Evolutionary conservation across 768 basidiomycete genomes (phyloP).

Genomic region (Rubroboletus satanas): DNA sequence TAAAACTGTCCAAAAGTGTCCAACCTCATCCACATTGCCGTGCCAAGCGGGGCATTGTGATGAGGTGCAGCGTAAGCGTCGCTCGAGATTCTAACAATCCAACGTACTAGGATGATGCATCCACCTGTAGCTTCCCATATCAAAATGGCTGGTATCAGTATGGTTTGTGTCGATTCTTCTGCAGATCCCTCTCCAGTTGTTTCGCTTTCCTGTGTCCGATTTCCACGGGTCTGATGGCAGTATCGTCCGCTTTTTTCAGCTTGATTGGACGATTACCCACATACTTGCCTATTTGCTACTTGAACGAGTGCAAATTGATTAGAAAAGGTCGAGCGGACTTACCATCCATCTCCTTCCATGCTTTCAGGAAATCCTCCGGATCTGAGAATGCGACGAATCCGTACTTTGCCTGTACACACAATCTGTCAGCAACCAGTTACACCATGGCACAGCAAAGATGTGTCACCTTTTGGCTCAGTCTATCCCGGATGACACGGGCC

Average conservation of each 20-base stretch:
- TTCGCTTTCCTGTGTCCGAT: constrained; percentile 93
- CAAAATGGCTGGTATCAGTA: constrained; percentile 44
- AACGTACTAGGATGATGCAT: constrained; percentile 28
- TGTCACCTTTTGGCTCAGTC: constrained; percentile 84
- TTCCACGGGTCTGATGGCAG: constrained; percentile 83
- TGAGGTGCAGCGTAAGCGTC: constrained; percentile 21
- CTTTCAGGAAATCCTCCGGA: constrained; percentile 95
- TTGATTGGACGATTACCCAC: constrained; percentile 97
- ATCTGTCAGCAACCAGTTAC: constrained; percentile 3
- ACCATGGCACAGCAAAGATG: background rate
- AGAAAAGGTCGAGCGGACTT: constrained; percentile 23
- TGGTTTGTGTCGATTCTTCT: constrained; percentile 86
- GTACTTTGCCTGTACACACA: constrained; percentile 71
- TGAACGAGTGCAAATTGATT: background rate
- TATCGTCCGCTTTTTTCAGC: constrained; percentile 89
- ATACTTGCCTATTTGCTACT: constrained; percentile 72
- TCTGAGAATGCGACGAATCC: constrained; percentile 98
- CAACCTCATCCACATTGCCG: constrained; percentile 9
- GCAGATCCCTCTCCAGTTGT: constrained; percentile 83
- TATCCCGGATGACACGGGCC: constrained; percentile 91
- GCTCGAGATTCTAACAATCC: constrained; percentile 19
- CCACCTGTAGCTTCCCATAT: background rate
- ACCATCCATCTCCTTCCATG: constrained; percentile 99
- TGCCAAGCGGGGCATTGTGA: constrained; percentile 1
- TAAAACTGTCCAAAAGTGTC: background rate